Percentiles rank a stretch among this genome's conserved stretches.
Conservation (phyloP, 2,329 filamentous ascomycete species). For the Paecilomyces dactylethromorphus region DNA sequence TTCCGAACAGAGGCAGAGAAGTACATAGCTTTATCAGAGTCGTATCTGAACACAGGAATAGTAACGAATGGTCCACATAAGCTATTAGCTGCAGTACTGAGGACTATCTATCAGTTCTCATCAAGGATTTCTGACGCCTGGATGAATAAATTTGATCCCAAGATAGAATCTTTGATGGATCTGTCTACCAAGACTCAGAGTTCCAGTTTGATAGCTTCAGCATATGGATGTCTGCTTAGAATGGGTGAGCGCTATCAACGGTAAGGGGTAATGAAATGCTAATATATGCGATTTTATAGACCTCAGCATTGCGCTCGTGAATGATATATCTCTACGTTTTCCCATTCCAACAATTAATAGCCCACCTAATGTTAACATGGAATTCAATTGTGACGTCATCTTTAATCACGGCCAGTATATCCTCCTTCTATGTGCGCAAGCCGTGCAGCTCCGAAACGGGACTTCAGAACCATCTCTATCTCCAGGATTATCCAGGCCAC, state of each 20-base stretch:
- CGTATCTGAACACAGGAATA: conserved; percentile 1
- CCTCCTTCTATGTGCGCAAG: conserved; percentile 20
- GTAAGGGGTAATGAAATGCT: neutral
- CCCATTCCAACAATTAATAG: neutral
- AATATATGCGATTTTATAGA: neutral
- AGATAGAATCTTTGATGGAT: neutral
- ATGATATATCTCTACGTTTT: neutral
- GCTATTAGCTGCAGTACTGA: neutral
- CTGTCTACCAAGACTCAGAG: neutral
- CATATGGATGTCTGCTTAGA: conserved; percentile 22
- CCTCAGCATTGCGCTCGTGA: neutral
- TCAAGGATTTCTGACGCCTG: neutral
- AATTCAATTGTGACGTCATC: conserved; percentile 12
- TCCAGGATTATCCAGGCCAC: conserved; percentile 3
- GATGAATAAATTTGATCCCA: neutral
- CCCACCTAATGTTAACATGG: conserved; percentile 3
- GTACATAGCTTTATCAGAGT: neutral
- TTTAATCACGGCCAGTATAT: conserved; percentile 16
- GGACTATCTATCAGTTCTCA: neutral
- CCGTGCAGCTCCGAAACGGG: conserved; percentile 10
- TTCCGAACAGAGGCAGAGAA: neutral
- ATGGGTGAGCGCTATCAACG: conserved; percentile 15
- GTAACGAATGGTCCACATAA: neutral
- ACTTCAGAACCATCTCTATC: conserved; percentile 7
- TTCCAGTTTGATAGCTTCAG: conserved; percentile 14